These are phyloP conservation scores for Stemphylium vesicarium DNA, from an alignment of 2,329 filamentous ascomycete species.

Conservation along the genomic window DNA sequence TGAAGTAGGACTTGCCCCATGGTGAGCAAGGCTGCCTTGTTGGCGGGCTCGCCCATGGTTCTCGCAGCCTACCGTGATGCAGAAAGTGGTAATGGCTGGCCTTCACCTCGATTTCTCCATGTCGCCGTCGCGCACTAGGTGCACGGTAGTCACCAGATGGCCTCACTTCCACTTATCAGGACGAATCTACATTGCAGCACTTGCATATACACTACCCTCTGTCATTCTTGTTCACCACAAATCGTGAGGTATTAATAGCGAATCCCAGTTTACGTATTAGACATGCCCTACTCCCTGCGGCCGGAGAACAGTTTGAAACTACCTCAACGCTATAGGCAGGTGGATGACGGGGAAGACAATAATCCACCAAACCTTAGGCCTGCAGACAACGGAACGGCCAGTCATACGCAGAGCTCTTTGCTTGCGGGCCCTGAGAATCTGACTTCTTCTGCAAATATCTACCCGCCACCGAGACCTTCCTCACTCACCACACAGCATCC, in stretches of 20 bases:
- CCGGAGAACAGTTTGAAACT: conserved; percentile 5
- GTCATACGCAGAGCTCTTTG: not conserved
- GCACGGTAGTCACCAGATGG: not conserved
- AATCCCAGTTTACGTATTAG: not conserved
- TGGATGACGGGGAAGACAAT: not conserved
- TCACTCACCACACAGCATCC: not conserved
- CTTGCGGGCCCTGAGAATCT: not conserved
- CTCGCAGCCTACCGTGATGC: not conserved
- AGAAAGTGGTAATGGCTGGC: not conserved
- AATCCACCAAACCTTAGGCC: not conserved
- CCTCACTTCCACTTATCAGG: too few relatives aligned
- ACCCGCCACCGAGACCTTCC: not conserved
- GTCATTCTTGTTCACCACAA: not conserved
- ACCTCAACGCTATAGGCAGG: not conserved
- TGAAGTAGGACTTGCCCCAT: not conserved
- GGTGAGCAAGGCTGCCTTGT: not conserved
- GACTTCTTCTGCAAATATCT: not conserved
- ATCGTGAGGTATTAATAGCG: not conserved
- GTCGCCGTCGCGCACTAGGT: not conserved
- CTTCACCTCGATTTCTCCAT: conserved; percentile 1
- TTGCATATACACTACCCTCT: not conserved
- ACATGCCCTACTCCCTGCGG: conserved; percentile 8
- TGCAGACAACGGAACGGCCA: not conserved
- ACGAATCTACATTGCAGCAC: not conserved
- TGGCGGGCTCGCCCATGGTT: not conserved